Evolutionary conservation across 1,139 yeast species (phyloP).

Genomic region (Nakaseomyces nivariensis): DNA sequence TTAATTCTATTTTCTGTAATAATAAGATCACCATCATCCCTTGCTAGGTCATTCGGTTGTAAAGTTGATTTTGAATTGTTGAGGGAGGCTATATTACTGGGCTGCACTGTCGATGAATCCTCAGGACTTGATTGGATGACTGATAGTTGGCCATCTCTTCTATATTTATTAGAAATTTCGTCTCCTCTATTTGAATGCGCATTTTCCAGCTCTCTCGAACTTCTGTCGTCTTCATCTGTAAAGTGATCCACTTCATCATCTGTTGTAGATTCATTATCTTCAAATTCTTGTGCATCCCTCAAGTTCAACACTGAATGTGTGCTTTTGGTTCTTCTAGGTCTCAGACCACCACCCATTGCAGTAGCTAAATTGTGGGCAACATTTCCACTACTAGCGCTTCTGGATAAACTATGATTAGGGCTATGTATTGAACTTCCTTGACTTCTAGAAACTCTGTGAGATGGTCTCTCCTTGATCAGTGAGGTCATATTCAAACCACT

Average conservation of each 20-base stretch:
- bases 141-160: not conserved
- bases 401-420: constrained; percentile 3
- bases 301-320: constrained; percentile 23
- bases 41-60: not conserved
- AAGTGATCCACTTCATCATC: constrained; percentile 24
- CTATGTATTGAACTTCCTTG: constrained; percentile 8
- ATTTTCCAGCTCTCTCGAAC: not conserved
- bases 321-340: constrained; percentile 23
- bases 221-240: constrained; percentile 26
- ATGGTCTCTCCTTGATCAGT: constrained; percentile 17
- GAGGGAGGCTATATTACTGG: not conserved
- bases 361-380: constrained; percentile 2
- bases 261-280: constrained; percentile 17
- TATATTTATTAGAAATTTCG: not conserved
- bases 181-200: constrained; percentile 18
- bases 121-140: constrained; percentile 1
- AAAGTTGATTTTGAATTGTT: not conserved
- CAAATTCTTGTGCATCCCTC: constrained; percentile 15
- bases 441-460: constrained; percentile 11
- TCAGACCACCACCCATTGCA: constrained; percentile 13
- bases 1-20: not conserved
- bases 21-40: not conserved
- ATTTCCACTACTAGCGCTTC: constrained; percentile 3
- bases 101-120: not conserved
- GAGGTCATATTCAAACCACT: constrained; percentile 29